Conservation (phyloP, 2,329 filamentous ascomycete species). For the Ophiostoma sp. region DNA sequence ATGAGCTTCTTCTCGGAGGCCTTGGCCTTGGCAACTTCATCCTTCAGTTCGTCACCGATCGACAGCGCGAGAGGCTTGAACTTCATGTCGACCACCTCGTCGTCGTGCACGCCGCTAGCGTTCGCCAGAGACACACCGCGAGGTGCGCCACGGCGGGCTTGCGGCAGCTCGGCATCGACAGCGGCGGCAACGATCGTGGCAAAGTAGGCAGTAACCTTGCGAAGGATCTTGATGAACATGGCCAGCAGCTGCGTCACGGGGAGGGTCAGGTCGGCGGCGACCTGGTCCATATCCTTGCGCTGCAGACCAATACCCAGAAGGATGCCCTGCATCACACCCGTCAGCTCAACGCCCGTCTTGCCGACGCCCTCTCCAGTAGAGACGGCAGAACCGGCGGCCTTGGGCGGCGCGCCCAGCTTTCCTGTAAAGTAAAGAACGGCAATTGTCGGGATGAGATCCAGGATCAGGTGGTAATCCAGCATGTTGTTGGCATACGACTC, state of each 20-base stretch:
- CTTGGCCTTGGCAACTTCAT: conserved; percentile 9
- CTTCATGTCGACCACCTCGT: conserved; percentile 58
- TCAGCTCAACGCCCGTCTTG: conserved; percentile 56
- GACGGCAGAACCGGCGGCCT: not conserved
- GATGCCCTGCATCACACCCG: conserved; percentile 78
- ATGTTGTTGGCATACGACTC: conserved; percentile 96
- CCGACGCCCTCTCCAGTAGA: not conserved
- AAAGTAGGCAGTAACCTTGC: conserved; percentile 80
- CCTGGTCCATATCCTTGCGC: conserved; percentile 73
- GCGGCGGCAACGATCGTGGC: conserved; percentile 67
- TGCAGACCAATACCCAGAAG: conserved; percentile 88
- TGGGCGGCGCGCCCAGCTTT: conserved; percentile 48
- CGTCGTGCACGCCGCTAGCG: conserved; percentile 60
- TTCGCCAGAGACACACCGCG: conserved; percentile 55
- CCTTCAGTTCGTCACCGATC: conserved; percentile 72
- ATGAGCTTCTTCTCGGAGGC: conserved; percentile 2
- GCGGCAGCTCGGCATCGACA: conserved; percentile 61
- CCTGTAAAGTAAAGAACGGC: conserved; percentile 81
- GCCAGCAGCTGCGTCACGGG: conserved; percentile 75
- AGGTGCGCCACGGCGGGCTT: conserved; percentile 38
- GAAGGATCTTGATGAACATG: conserved; percentile 95
- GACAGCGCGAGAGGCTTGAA: conserved; percentile 66
- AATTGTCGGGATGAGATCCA: conserved; percentile 82
- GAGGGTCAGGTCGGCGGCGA: conserved; percentile 73
- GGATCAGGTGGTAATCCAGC: conserved; percentile 94